phyloP scores from a whole-genome alignment of 371 early-diverging fungal species.

The Mortierella sp. region DNA sequence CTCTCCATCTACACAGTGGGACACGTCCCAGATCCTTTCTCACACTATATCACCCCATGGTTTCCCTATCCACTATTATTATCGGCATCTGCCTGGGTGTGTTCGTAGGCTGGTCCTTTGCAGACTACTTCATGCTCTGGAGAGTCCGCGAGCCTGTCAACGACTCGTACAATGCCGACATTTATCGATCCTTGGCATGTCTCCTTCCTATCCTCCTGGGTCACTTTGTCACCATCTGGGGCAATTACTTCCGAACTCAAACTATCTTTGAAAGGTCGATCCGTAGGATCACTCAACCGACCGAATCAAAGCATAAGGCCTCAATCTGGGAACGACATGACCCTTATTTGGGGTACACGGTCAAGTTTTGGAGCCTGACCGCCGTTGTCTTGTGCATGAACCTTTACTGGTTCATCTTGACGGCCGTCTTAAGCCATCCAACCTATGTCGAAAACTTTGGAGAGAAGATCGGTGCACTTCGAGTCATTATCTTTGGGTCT shows the following conservation, averaged over 20 bases:
- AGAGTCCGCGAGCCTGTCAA: conserved; percentile 10
- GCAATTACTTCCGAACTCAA: conserved; percentile 41
- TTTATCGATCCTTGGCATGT: conserved; percentile 40
- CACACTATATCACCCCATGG: no score
- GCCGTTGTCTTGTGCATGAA: conserved; percentile 19
- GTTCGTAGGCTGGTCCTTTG: conserved; percentile 23
- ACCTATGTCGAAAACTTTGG: conserved; percentile 8
- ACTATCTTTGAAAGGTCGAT: conserved; percentile 33
- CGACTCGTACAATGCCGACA: conserved; percentile 28
- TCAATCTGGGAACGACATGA: conserved; percentile 39
- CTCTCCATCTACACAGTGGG: background rate
- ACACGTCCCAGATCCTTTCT: no score
- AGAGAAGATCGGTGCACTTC: background rate
- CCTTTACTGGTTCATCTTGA: conserved; percentile 36
- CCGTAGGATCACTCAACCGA: conserved; percentile 27
- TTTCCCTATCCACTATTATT: conserved; percentile 17
- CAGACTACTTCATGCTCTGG: conserved; percentile 40
- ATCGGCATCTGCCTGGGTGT: conserved; percentile 26
- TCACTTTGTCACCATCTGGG: conserved; percentile 49
- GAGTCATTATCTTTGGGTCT: conserved; percentile 28
- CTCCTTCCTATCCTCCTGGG: conserved; percentile 38
- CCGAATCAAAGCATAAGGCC: no score
- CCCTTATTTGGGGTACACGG: conserved; percentile 18
- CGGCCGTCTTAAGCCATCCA: conserved; percentile 6
- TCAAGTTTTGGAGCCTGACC: conserved; percentile 26